Evolutionary conservation across 2,329 filamentous ascomycete genomes (phyloP).

Genomic region (Fusarium aywerte): DNA sequence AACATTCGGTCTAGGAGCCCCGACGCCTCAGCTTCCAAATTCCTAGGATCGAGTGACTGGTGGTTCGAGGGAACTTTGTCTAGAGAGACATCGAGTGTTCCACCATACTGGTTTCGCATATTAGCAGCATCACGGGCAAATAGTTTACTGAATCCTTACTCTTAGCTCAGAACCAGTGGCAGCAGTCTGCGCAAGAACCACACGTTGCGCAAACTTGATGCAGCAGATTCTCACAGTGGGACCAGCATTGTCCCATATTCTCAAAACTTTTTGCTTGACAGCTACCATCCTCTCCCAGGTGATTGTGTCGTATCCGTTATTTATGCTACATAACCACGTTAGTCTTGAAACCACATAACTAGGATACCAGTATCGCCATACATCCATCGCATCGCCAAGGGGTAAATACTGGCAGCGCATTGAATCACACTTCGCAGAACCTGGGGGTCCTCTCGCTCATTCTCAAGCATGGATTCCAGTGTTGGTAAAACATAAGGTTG

Average conservation of each 20-base stretch:
- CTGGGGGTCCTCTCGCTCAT: slow-evolving; percentile 77
- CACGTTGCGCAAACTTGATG: slow-evolving; percentile 95
- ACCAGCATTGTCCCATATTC: slow-evolving; percentile 84
- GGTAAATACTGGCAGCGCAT: slow-evolving; percentile 91
- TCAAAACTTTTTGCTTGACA: slow-evolving; percentile 89
- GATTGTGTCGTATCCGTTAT: slow-evolving; percentile 81
- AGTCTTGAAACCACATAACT: slow-evolving; percentile 39
- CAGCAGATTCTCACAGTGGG: slow-evolving; percentile 89
- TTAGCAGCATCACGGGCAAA: slow-evolving; percentile 21
- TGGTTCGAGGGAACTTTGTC: slow-evolving; percentile 87
- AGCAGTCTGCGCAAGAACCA: slow-evolving; percentile 92
- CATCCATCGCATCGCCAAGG: slow-evolving; percentile 92
- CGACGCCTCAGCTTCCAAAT: slow-evolving; percentile 91
- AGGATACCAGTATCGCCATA: slow-evolving; percentile 66
- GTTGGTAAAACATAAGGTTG: slow-evolving; percentile 81
- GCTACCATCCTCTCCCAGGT: slow-evolving; percentile 89
- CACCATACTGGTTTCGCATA: slow-evolving; percentile 53
- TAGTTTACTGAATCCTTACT: slow-evolving; percentile 59
- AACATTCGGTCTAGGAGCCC: slow-evolving; percentile 91
- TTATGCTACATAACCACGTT: slow-evolving; percentile 70
- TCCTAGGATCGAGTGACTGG: slow-evolving; percentile 78
- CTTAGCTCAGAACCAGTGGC: slow-evolving; percentile 83
- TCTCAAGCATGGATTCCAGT: slow-evolving; percentile 75
- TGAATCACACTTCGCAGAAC: slow-evolving; percentile 90
- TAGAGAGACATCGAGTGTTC: slow-evolving; percentile 79